Evolutionary conservation across 805 yeast genomes (phyloP).

Genomic region (Tetrapisispora fleetii): DNA sequence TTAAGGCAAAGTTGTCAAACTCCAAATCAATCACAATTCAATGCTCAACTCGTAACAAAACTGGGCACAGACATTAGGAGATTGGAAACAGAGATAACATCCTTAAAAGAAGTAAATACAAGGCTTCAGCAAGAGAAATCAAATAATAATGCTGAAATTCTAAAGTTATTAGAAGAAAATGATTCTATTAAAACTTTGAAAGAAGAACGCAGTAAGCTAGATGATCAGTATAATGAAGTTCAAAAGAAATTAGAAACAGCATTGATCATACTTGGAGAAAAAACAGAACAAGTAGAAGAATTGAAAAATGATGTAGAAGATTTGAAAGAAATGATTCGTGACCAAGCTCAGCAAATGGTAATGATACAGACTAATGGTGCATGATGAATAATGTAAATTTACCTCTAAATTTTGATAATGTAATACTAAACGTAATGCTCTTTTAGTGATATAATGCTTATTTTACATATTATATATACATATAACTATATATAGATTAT

Average conservation of each 20-base stretch:
- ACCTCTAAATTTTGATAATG: too few relatives aligned
- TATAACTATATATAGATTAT: neutral
- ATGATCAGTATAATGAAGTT: slow-evolving; percentile 29
- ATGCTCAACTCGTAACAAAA: slow-evolving; percentile 55
- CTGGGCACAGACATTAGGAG: slow-evolving; percentile 69
- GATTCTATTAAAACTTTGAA: slow-evolving; percentile 34
- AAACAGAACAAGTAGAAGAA: slow-evolving; percentile 77
- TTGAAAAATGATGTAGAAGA: slow-evolving; percentile 81
- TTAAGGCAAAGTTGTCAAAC: slow-evolving; percentile 6
- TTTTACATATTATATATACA: neutral
- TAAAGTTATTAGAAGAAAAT: slow-evolving; percentile 45
- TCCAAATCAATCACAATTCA: slow-evolving; percentile 10
- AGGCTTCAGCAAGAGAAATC: slow-evolving; percentile 49
- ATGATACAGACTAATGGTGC: slow-evolving; percentile 36
- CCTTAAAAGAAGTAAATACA: slow-evolving; percentile 53
- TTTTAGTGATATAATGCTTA: slow-evolving; percentile 1
- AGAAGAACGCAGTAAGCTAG: slow-evolving; percentile 28
- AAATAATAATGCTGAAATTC: slow-evolving; percentile 57
- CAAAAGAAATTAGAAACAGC: slow-evolving; percentile 44
- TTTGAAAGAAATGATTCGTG: slow-evolving; percentile 70
- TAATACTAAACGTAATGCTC: too few relatives aligned
- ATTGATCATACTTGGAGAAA: slow-evolving; percentile 69
- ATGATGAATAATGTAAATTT: neutral
- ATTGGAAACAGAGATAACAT: slow-evolving; percentile 65
- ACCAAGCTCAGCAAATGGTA: slow-evolving; percentile 82